These are phyloP conservation scores for Heliamphora exappendiculata DNA, from an alignment of 148 eudicot genomes.

Conservation along the genomic window DNA sequence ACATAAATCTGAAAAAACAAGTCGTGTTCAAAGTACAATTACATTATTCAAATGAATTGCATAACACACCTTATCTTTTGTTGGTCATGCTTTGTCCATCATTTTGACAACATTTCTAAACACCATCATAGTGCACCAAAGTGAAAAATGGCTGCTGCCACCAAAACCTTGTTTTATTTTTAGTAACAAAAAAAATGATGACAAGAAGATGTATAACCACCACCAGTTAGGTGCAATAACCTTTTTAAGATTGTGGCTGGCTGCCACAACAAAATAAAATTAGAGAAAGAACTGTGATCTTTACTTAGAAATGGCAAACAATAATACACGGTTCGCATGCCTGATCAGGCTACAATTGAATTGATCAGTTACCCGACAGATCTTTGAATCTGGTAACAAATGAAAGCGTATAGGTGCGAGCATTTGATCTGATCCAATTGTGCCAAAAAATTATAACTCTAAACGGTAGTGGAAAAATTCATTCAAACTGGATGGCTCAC, in stretches of 20 bases:
- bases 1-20: slow-evolving; percentile 62
- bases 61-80: background rate
- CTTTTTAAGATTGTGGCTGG: too few relatives aligned
- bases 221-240: background rate
- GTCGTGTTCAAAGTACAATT: background rate
- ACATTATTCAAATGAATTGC: background rate
- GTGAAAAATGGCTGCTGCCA: background rate
- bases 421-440: background rate
- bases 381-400: background rate
- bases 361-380: background rate
- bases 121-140: background rate
- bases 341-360: background rate
- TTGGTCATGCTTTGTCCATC: too few relatives aligned
- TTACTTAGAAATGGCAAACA: background rate
- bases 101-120: background rate
- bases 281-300: background rate
- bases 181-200: background rate
- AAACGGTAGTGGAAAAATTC: background rate
- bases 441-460: background rate
- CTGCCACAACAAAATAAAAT: background rate
- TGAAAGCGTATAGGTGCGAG: background rate
- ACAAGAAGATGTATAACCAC: background rate
- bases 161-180: background rate
- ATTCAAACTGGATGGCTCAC: background rate
- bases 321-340: background rate